Percentiles rank a stretch among this genome's conserved stretches.
Conservation (phyloP, 768 basidiomycete genomes). For the Lactifluus subvellereus region DNA sequence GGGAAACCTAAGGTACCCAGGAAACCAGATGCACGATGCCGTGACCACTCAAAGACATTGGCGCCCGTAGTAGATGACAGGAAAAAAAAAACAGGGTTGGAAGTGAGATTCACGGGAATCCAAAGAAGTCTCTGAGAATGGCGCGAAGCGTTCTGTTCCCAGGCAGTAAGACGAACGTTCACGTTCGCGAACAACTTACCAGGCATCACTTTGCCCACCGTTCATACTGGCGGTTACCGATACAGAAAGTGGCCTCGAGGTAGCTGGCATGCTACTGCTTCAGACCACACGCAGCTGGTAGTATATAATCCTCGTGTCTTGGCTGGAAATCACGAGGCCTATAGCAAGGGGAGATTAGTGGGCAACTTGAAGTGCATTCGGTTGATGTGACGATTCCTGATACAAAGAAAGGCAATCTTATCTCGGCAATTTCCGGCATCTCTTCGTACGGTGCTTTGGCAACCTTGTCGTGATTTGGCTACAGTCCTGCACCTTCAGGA, state of each 20-base stretch:
- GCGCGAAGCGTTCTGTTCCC: constrained; percentile 3
- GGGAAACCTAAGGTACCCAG: not conserved
- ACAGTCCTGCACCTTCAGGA: not conserved
- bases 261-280: not conserved
- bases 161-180: not conserved
- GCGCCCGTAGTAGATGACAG: constrained; percentile 1
- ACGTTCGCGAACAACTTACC: not conserved
- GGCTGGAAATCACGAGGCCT: not conserved
- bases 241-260: constrained; percentile 1
- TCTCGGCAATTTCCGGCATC: constrained; percentile 3
- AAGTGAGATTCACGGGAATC: constrained; percentile 11
- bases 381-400: not conserved
- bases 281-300: not conserved
- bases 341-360: not conserved
- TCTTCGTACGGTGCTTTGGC: not conserved
- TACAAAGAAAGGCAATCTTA: constrained; percentile 12
- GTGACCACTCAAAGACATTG: constrained; percentile 3
- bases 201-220: not conserved
- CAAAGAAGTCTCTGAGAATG: constrained; percentile 7
- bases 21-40: constrained; percentile 10
- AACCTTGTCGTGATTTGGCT: too few species aligned
- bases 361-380: not conserved
- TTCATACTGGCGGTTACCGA: not conserved
- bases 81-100: constrained; percentile 11
- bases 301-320: not conserved